Conservation (phyloP, 306 rosid genomes). For the Ceratonia siliqua region DNA sequence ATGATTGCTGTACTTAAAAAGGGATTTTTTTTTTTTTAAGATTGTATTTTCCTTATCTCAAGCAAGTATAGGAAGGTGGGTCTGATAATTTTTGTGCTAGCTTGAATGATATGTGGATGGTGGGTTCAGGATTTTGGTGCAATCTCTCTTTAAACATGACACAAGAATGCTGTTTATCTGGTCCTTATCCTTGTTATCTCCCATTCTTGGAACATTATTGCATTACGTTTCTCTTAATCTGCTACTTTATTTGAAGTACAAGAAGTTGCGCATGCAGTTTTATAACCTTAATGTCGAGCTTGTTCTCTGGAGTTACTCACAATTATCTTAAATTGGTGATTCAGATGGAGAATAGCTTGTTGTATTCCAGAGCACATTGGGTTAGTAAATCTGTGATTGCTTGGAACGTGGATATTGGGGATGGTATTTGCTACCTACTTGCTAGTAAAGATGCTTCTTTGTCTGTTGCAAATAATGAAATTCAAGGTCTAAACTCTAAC, state of each 20-base stretch:
- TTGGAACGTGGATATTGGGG: conserved; percentile 72
- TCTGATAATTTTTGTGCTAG: background rate
- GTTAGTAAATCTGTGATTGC: conserved; percentile 67
- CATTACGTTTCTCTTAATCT: background rate
- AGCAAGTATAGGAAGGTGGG: background rate
- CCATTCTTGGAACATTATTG: background rate
- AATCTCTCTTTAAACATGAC: background rate
- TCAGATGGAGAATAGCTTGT: conserved; percentile 56
- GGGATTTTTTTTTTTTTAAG: background rate
- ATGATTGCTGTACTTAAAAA: background rate
- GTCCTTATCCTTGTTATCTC: background rate
- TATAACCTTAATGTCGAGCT: background rate
- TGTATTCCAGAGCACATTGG: conserved; percentile 83
- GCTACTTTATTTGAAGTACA: background rate
- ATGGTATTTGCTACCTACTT: conserved; percentile 55
- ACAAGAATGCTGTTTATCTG: background rate
- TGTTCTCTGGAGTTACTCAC: conserved; percentile 14
- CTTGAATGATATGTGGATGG: background rate
- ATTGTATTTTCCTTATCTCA: background rate
- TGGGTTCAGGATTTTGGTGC: conserved; percentile 8
- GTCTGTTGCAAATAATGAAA: conserved; percentile 42
- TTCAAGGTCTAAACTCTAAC: conserved; percentile 54
- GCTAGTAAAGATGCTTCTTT: conserved; percentile 67
- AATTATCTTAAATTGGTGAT: conserved; percentile 17
- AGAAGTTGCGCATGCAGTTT: background rate